Base-by-base conservation (phyloP, 2,329 filamentous ascomycete species). In the Sphaerulina musiva region DNA sequence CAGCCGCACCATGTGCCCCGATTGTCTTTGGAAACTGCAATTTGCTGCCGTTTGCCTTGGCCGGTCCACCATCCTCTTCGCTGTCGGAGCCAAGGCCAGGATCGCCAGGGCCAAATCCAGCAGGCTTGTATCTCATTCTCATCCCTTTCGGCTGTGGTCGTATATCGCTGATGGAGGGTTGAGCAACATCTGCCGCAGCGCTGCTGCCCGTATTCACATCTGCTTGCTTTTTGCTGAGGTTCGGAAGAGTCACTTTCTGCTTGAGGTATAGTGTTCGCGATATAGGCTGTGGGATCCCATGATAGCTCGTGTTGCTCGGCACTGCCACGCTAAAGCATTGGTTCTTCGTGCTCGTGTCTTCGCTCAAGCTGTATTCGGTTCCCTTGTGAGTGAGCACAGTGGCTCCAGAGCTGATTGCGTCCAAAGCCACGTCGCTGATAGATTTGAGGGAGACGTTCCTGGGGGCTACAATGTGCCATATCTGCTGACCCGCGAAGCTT, bases 401-500 rank as follows among this genome's bases (percentile, higher is more conserved):
- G 36, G 79, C 74, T 20, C 77, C 77, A 1, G 75, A 72, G 55
- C 77, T 72, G 1, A 78, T 76, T 49, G 79, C 76, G 53, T 82
- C 78, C 62, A 88, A 78, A 38, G 83, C 78, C 57, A 89, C 73
- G 59, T 84, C 78, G 65, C 83, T 80, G 45, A 90, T 72, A 1
- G 85, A 76, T 9, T 80, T 81, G 53, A 90, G 78, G n/a, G 86
- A 82, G 2, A 89, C 73, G 9, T 81, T 81, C 5, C 82, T 79
- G 2, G 87, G 87, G 3, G 85, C 83, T 8, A 84, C 87, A 62
- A 91, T 88, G 68, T 89, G 87, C 87, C 86, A 91, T 55, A 90
- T 76, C 67, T 90, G 83, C 73, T 89, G 89, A 58, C 84, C 84
- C 53, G 82, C 73, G 6, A 85, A 68, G 62, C 81, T 51, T 78